Base-by-base conservation (phyloP, 805 yeast species). In the Geotrichum ghanense region DNA sequence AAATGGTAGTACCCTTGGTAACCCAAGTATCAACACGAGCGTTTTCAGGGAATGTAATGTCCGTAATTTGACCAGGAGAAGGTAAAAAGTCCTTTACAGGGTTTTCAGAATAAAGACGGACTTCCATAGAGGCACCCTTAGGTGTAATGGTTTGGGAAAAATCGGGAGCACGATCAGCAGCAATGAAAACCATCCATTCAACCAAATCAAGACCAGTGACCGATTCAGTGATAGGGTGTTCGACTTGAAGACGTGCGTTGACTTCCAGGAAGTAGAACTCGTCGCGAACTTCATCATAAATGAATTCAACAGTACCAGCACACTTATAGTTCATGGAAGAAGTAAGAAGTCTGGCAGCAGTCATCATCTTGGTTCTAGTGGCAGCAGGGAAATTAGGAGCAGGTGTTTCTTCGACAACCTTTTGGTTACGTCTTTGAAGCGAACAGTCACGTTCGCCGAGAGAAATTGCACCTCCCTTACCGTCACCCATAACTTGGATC, bases 371-470 rank as follows among this genome's bases (percentile, higher is more conserved):
- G 41, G 64, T 64, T 58, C 96, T 75, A 2, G 95, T 88, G 3
- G 74, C 63, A 48, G 78, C 88, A 3, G 96, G 95, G 54, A 90
- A 74, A 59, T 84, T 81, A 41, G 97, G 97, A 47, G 97, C 97
- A 2, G 98, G 98, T 1, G 97, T 90, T 65, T 92, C 98, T 68
- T 90, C 98, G 52, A 90, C 86, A 54, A 90, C 72, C 70, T 90
- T 90, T 66, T 90, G 98, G 68, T 90, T 90, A 69, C 98, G 83
- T 66, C 98, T 82, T 67, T 90, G 98, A 60, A 92, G 73, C 19
- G 97, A 90, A 67, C 98, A 90, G 65, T 90, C 98, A 70, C 98
- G 79, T 70, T 92, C 98, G 47, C 97, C 97, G 43, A 92, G 64
- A 3, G 97, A 95, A 62, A 89, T 79, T 3, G 96, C 97, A 53